Evolutionary conservation across 441 rosid genomes (phyloP).

Genomic region (Erodium texanum): DNA sequence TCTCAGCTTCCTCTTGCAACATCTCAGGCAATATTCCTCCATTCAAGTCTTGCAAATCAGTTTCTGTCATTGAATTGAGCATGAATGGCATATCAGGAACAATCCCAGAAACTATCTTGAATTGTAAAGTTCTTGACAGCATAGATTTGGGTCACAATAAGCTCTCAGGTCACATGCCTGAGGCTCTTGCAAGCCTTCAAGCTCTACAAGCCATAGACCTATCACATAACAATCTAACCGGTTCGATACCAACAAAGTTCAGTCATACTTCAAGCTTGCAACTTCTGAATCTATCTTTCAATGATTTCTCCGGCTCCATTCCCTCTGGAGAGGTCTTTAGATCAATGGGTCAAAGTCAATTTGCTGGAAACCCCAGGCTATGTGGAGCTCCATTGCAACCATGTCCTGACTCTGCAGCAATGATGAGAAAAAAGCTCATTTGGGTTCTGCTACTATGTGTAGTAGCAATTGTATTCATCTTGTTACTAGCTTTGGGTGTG

Average conservation of each 20-base stretch:
- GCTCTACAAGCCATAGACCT: conserved; percentile 46
- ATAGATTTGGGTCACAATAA: conserved; percentile 47
- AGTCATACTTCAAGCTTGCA: conserved; percentile 38
- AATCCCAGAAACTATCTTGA: conserved; percentile 42
- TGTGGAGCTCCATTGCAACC: conserved; percentile 72
- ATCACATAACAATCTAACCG: conserved; percentile 56
- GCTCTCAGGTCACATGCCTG: conserved; percentile 50
- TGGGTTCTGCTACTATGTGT: conserved; percentile 50
- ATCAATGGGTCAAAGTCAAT: conserved; percentile 58
- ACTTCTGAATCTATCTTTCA: conserved; percentile 51
- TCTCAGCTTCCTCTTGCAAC: conserved; percentile 64
- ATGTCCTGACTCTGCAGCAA: conserved; percentile 41
- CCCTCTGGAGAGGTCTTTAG: conserved; percentile 44
- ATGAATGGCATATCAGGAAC: conserved; percentile 47
- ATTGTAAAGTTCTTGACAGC: conserved; percentile 43
- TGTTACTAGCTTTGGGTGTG: conserved; percentile 40
- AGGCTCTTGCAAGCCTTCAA: conserved; percentile 45
- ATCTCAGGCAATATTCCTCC: conserved; percentile 55
- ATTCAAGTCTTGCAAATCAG: conserved; percentile 46
- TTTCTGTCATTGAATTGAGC: conserved; percentile 52
- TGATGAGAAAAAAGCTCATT: conserved; percentile 37
- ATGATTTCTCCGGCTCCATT: conserved; percentile 50
- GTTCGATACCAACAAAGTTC: conserved; percentile 49
- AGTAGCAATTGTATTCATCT: conserved; percentile 30
- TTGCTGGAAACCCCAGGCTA: conserved; percentile 55